Evolutionary conservation across 139 green algal genomes (phyloP), one percentile per base, ranked within the genome.

Genomic region (Tetratostichococcus sp.): DNA sequence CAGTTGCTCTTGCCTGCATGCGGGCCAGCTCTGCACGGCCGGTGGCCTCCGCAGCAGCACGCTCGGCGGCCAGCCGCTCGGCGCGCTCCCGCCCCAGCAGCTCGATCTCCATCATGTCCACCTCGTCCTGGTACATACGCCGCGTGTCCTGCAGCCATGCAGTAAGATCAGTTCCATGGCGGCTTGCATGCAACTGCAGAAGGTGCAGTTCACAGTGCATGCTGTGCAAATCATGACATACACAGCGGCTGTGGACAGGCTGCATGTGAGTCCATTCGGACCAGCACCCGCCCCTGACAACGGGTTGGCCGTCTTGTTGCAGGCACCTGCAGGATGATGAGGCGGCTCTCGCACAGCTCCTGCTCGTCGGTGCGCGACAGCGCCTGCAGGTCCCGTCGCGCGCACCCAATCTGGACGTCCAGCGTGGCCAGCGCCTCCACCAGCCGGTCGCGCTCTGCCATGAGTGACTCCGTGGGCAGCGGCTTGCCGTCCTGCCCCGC

Each of bases 251-350:
- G n/a, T n/a, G n/a, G n/a, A n/a, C n/a, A n/a, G n/a, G n/a, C n/a
- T n/a, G n/a, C n/a, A n/a, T n/a, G n/a, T n/a, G n/a, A n/a, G n/a
- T n/a, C n/a, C n/a, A n/a, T n/a, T n/a, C n/a, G n/a, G n/a, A n/a
- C n/a, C n/a, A n/a, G n/a, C n/a, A n/a, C n/a, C n/a, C n/a, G n/a
- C n/a, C n/a, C n/a, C n/a, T n/a, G n/a, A n/a, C n/a, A n/a, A n/a
- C n/a, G n/a, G n/a, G n/a, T n/a, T n/a, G n/a, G n/a, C n/a, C n/a
- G n/a, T n/a, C n/a, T n/a, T n/a, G n/a, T n/a, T n/a, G n/a, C n/a
- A n/a, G 35, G 6, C 71, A 82, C 84, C 84, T 89, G 82, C 34
- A 89, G 73, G 34, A 82, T 84, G 28, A 89, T 79, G 30, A 88
- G 71, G 58, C 82, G 76, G 22, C 79, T 82, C 67, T 88, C 82